Base-by-base conservation (phyloP, 352 stramenopile species). In the Phytophthora multivora region DNA sequence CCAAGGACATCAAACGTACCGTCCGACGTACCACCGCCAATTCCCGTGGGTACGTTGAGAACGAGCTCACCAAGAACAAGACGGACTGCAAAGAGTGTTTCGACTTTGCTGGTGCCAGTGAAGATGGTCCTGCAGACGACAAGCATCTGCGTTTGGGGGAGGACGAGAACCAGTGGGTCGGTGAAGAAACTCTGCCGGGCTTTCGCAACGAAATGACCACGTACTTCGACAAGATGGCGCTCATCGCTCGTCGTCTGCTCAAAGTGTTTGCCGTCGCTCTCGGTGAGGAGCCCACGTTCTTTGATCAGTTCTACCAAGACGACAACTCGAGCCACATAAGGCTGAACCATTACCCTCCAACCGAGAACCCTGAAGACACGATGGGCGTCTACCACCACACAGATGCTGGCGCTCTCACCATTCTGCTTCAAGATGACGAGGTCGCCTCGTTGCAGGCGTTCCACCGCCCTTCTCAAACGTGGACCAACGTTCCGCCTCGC, bases 21-120 rank as follows among this genome's bases (percentile, higher is more conserved):
- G 38, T 96, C 50, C 88, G 52, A 18, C 95, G 89, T 65, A 83
- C 15, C 41, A 70, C 56, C 23, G 73, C 59, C 28, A 98, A 98
- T 75, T 79, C 91, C 28, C 78, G 91, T 54, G 94, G 94, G 23
- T 98, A 89, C 66, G 98, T 97, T 73, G 89, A 98, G 53, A 80
- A 97, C 59, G 94, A 98, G 60, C 72, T 98, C 33, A 98, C 49
- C 15, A 56, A 56, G 35, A 56, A 47, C 49, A 56, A 56, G 23
- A 47, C 15, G 23, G 49, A 47, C 91, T 97, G 87, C 83, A 98
- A 98, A 54, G 81, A 97, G 61, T 73, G 64, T 9, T 74, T 97
- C 16, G 92, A 97, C 77, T 77, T 77, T 50, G 66, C 66, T 31
- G 72, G 75, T 2, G 59, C 15, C 2, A 68, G 75, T 13, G 77